A percentile compares a stretch with the other conserved stretches of the same genome.
Conservation (phyloP, 2,329 filamentous ascomycete species). For the Alternaria sp. region DNA sequence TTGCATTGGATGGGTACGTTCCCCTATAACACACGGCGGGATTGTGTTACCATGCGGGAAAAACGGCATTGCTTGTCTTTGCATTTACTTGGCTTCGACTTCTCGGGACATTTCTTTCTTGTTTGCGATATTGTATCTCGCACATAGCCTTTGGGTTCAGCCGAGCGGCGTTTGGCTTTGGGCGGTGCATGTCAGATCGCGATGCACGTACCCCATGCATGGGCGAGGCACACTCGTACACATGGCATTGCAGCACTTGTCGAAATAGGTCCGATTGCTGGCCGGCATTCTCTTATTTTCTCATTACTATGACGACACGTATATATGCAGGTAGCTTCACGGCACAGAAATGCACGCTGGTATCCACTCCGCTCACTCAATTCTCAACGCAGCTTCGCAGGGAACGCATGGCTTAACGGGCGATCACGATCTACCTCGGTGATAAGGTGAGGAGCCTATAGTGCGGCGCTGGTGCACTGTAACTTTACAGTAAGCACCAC, state of each 20-base stretch:
- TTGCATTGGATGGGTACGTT: slow-evolving; percentile 29
- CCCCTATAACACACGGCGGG: slow-evolving; percentile 22
- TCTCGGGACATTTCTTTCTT: neutral
- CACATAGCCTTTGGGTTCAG: neutral
- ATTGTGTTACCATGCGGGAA: slow-evolving; percentile 18
- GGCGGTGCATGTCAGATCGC: slow-evolving; percentile 13
- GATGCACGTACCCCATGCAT: slow-evolving; percentile 20
- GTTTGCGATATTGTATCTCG: slow-evolving; percentile 2
- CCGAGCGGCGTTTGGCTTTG: slow-evolving; percentile 19
- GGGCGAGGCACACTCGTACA: slow-evolving; percentile 32
- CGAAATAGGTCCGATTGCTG: slow-evolving; percentile 16
- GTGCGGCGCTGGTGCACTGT: slow-evolving; percentile 2
- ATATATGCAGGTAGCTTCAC: slow-evolving; percentile 30
- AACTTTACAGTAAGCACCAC: slow-evolving; percentile 5
- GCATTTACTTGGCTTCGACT: neutral
- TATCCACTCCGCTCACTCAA: slow-evolving; percentile 23
- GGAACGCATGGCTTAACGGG: slow-evolving; percentile 11
- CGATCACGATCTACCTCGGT: slow-evolving; percentile 25
- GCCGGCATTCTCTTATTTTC: slow-evolving; percentile 18
- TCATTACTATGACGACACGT: slow-evolving; percentile 36
- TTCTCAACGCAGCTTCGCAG: slow-evolving; percentile 8
- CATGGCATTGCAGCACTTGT: slow-evolving; percentile 32
- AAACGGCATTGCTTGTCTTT: slow-evolving; percentile 15
- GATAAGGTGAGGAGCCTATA: slow-evolving; percentile 19
- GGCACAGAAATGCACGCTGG: slow-evolving; percentile 24